Conservation (phyloP, 2,329 filamentous ascomycete species). For the Phyllosticta citribraziliensis region DNA sequence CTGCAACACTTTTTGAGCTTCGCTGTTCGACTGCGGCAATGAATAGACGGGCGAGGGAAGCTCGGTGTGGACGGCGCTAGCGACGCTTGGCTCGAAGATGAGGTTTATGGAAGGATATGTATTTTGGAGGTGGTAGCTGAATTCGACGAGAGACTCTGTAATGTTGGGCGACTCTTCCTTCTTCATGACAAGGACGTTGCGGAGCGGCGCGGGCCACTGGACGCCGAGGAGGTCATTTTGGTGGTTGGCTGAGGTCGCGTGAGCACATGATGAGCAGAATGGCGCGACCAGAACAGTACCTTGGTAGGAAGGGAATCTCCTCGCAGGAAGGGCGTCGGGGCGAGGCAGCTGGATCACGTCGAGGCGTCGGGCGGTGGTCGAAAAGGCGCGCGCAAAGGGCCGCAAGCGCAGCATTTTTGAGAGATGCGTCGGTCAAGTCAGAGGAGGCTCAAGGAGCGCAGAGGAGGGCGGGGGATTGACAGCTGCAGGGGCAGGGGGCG, state of each 20-base stretch:
- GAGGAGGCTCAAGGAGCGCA: neutral
- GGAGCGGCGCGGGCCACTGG: conserved; percentile 57
- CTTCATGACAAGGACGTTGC: conserved; percentile 59
- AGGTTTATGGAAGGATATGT: conserved; percentile 76
- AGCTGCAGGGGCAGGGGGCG: neutral
- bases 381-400: conserved; percentile 17
- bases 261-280: neutral
- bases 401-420: neutral
- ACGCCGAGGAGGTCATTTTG: conserved; percentile 54
- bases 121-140: conserved; percentile 58
- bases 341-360: conserved; percentile 15
- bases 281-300: neutral
- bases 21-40: conserved; percentile 22
- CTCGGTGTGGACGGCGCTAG: conserved; percentile 57
- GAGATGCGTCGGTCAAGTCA: neutral
- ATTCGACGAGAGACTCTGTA: conserved; percentile 48
- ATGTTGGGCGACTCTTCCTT: conserved; percentile 51
- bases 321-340: conserved; percentile 24
- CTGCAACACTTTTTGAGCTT: conserved; percentile 37
- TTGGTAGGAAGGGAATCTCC: conserved; percentile 24
- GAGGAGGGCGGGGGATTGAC: neutral
- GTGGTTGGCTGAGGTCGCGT: conserved; percentile 37
- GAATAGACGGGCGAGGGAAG: conserved; percentile 56
- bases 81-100: conserved; percentile 71
- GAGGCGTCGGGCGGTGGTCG: conserved; percentile 16